Conservation (phyloP, 2,329 filamentous ascomycete genomes). For the Fusarium sp. region DNA sequence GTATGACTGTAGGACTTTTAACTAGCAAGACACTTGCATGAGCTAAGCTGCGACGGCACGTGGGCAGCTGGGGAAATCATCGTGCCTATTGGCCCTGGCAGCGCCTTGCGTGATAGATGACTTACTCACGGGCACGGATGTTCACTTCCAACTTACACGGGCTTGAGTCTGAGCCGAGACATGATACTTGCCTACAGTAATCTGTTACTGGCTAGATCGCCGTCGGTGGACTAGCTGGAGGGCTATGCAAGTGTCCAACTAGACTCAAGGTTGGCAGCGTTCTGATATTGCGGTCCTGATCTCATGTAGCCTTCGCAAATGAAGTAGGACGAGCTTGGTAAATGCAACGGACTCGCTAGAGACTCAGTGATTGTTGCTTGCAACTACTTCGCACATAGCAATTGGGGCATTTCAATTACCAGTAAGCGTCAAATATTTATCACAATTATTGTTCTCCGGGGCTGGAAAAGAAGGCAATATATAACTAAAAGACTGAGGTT, state of each 20-base stretch:
- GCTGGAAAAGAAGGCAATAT: fast-evolving
- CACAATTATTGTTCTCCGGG: fast-evolving
- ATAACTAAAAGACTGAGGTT: fast-evolving
- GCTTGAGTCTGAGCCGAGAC: neutral
- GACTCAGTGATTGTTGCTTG: neutral
- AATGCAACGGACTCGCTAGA: fast-evolving
- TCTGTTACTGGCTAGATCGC: neutral
- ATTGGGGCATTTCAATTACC: fast-evolving
- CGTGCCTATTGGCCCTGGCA: neutral
- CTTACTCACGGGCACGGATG: neutral
- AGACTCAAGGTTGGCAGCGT: neutral
- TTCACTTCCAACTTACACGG: too few relatives aligned
- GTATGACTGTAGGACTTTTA: neutral
- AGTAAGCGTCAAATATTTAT: too few relatives aligned
- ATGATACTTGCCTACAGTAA: neutral
- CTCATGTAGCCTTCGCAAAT: fast-evolving
- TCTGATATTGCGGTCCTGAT: too few relatives aligned
- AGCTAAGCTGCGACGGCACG: neutral
- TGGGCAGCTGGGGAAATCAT: neutral
- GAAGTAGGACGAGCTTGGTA: fast-evolving
- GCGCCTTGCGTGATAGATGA: neutral
- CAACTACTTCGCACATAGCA: neutral
- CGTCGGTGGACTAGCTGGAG: fast-evolving
- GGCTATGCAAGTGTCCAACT: neutral
- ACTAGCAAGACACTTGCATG: neutral